These are phyloP conservation scores for Botrytis elliptica DNA, from an alignment of 2,329 filamentous ascomycete genomes.

Conservation along the genomic window DNA sequence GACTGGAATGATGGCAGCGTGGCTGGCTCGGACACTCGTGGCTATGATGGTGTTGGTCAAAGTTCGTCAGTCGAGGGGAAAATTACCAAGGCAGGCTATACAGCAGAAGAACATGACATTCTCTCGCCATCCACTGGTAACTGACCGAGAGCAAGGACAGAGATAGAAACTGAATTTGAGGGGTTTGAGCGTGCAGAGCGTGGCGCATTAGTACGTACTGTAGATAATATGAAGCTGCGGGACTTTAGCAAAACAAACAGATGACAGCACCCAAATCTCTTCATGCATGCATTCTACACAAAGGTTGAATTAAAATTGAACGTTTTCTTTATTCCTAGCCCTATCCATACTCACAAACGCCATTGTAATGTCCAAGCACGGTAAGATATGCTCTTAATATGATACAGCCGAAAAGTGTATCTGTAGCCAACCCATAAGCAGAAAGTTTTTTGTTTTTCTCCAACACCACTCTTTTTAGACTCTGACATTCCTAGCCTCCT, in stretches of 20 bases:
- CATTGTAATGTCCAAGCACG: slow-evolving; percentile 21
- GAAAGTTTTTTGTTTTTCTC: slow-evolving; percentile 1
- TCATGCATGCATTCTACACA: background rate
- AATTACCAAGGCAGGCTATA: background rate
- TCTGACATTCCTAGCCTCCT: slow-evolving; percentile 56
- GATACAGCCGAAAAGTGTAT: slow-evolving; percentile 23
- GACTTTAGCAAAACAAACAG: background rate
- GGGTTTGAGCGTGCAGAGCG: background rate
- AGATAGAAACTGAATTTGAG: background rate
- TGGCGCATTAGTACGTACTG: background rate
- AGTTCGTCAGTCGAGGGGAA: background rate
- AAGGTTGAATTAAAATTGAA: slow-evolving; percentile 15
- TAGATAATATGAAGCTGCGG: background rate
- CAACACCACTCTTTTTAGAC: slow-evolving; percentile 28
- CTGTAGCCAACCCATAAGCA: slow-evolving; percentile 18
- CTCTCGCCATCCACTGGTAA: background rate
- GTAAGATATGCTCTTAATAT: slow-evolving; percentile 23
- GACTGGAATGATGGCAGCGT: background rate
- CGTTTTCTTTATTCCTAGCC: slow-evolving; percentile 20
- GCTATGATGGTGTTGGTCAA: background rate
- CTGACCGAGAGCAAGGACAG: background rate
- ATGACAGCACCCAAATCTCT: background rate
- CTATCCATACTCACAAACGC: slow-evolving; percentile 22
- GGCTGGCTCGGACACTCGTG: background rate
- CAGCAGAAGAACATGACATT: background rate